Evolutionary conservation across 257 asterid species (phyloP).

Genomic region (Perilla frutescens): DNA sequence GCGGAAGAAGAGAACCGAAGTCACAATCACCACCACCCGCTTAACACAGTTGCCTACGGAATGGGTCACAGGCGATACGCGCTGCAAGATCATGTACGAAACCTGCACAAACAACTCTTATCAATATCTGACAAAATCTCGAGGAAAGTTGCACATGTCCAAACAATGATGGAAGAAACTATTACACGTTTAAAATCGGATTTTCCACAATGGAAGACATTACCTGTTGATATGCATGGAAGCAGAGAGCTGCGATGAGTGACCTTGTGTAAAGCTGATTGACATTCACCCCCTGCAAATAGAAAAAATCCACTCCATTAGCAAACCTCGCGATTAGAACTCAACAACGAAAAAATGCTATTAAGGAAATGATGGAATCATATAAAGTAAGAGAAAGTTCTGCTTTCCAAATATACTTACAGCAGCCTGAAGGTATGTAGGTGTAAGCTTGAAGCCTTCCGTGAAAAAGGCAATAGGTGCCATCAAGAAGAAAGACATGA

Average conservation of each 20-base stretch:
- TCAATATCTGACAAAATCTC: conserved; percentile 26
- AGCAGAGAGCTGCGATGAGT: conserved; percentile 91
- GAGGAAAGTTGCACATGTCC: too few species aligned
- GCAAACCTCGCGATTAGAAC: conserved; percentile 17
- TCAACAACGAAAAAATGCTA: conserved; percentile 13
- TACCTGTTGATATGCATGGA: conserved; percentile 99
- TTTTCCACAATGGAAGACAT: neutral
- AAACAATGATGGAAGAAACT: too few species aligned
- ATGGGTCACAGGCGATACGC: conserved; percentile 96
- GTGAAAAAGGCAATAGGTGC: conserved; percentile 52
- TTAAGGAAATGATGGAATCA: conserved; percentile 13
- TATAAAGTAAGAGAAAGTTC: conserved; percentile 12
- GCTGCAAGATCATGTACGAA: conserved; percentile 95
- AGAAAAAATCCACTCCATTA: neutral
- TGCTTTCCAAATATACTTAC: conserved; percentile 55
- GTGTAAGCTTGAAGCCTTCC: conserved; percentile 75
- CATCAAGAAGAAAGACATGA: conserved; percentile 63
- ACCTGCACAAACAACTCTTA: conserved; percentile 61
- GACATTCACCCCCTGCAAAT: conserved; percentile 73
- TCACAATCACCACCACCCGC: conserved; percentile 93
- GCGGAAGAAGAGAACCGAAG: conserved; percentile 94
- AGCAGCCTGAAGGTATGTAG: conserved; percentile 73
- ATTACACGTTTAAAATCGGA: too few species aligned
- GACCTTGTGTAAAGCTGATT: conserved; percentile 74
- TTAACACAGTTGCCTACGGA: conserved; percentile 98